Percentiles rank a stretch among this genome's conserved stretches.
Evolutionary conservation across 2,329 filamentous ascomycete genomes (phyloP).

Genomic region (Beauveria scarabaeidicola): DNA sequence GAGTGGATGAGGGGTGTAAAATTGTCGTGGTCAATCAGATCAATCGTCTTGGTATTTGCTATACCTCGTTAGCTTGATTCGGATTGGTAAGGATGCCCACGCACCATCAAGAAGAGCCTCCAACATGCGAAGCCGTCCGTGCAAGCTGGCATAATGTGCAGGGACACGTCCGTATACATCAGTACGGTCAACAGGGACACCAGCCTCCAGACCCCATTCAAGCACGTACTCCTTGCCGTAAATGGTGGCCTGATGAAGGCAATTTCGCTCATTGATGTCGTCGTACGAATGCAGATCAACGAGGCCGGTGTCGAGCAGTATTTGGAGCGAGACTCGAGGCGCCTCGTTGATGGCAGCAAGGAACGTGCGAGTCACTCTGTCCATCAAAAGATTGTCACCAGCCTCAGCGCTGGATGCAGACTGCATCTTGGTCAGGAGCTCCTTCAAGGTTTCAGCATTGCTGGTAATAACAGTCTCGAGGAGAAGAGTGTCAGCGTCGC

Average conservation of each 20-base stretch:
- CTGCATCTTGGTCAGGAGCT: conserved; percentile 69
- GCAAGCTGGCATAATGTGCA: conserved; percentile 92
- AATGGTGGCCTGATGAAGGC: conserved; percentile 92
- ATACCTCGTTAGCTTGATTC: conserved; percentile 11
- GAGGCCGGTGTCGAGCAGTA: conserved; percentile 70
- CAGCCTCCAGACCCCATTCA: conserved; percentile 61
- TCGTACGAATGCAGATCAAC: conserved; percentile 92
- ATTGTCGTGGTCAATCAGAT: conserved; percentile 90
- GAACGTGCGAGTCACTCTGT: conserved; percentile 83
- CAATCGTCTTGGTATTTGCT: conserved; percentile 67
- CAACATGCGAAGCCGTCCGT: conserved; percentile 79
- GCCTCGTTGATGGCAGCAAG: conserved; percentile 83
- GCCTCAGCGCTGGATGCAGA: conserved; percentile 42
- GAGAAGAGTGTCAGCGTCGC: conserved; percentile 80
- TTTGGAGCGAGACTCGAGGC: conserved; percentile 63
- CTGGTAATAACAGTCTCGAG: conserved; percentile 79
- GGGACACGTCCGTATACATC: conserved; percentile 94
- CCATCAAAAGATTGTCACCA: conserved; percentile 48
- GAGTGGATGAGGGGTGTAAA: conserved; percentile 94
- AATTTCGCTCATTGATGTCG: conserved; percentile 96
- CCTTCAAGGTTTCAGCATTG: conserved; percentile 67
- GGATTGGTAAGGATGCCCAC: conserved; percentile 8
- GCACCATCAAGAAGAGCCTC: conserved; percentile 60
- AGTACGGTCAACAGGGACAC: conserved; percentile 68
- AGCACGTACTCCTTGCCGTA: conserved; percentile 79